Base-by-base conservation (phyloP, 2,329 filamentous ascomycete genomes). In the Phaeosphaeria sp. region DNA sequence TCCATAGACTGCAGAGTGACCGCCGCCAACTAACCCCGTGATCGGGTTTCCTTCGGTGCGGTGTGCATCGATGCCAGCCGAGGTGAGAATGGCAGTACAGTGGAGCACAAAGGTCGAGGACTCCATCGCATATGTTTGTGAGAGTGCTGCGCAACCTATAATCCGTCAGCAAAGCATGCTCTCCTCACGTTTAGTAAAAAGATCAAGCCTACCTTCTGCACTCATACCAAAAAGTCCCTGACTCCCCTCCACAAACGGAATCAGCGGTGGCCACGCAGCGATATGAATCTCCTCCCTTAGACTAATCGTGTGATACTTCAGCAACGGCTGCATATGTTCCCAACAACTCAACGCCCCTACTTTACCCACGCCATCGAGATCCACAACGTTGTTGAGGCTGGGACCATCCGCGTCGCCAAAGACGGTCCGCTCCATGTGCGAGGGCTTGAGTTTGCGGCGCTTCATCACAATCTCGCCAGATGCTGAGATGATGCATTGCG, bases 41-140 rank as follows among this genome's bases (percentile, higher is more conserved):
- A 83, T 56, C 0, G 79, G 62, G 0, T 79, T 79, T 0, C 75
- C 75, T 8, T 75, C 64, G 0, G 81, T 83, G 7, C 73, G 69
- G 69, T 86, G 78, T 1, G 57, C 51, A 2, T 81, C 65, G 13
- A 84, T 77, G 0, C 80, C 84, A 15, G 76, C 67, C 6, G 81
- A 63, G 0, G 76, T 78, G 49, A 85, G 75, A 2, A 87, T 77
- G 0, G 79, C 71, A 0, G 84, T 85, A 48, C 75, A 74, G 60
- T 86, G 83, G 2, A 87, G 78, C 1, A 88, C 86, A 57, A 83
- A 88, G 0, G 82, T 72, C 8, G 78, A 77, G 1, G 82, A 80
- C 66, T 89, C 86, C 8, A 88, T 81, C 1, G 86, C 85, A 61
- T 87, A 87, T 0, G 81, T 79, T 58, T 83, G 82, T 0, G 83